Base-by-base conservation (phyloP, 2,329 filamentous ascomycete genomes). In the Colletotrichum somersetense region DNA sequence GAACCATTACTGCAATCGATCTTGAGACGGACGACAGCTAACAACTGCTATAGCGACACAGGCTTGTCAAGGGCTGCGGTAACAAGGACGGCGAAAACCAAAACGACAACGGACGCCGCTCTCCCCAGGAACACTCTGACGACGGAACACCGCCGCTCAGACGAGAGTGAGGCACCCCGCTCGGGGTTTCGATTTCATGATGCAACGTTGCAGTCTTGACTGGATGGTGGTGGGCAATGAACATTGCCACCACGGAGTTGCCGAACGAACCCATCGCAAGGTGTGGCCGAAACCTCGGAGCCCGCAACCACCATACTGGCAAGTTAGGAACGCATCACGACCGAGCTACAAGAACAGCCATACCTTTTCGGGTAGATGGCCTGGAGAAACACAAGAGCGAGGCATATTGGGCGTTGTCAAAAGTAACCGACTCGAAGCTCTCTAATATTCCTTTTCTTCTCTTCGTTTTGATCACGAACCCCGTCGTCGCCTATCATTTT, bases 1-100 rank as follows among this genome's bases (percentile, higher is more conserved):
- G 57, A 61, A 35, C 26, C 20, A 16, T 20, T 35, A 16, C 11
- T 2, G 26, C 20, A 18, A 12, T n/a, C 67, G 55, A 11, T 42
- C 40, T 50, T n/a, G 38, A 11, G 20, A 33, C 16, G 8, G n/a
- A 26, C 20, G 8, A 40, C 14, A 38, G 53, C 69, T 68, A 46
- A 72, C 44, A 79, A 52, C 11, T 59, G n/a, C 52, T n/a, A 74
- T 76, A 91, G 88, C 83, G 89, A 67, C 89, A 92, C 78, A 86
- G 87, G 52, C 83, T 92, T 6, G 90, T 92, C 44, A 92, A 92
- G 77, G 89, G 89, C 4, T 92, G 90, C 75, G 89, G 86, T 20
- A 61, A 23, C 26, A 71, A 72, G 40, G 67, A 72, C 14, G 55
- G 33, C 3, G 23, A 73, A 30, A 12, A 26, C 16, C n/a, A 62